Base-by-base conservation (phyloP, 306 rosid genomes). In the Pterocarpus macrocarpus region DNA sequence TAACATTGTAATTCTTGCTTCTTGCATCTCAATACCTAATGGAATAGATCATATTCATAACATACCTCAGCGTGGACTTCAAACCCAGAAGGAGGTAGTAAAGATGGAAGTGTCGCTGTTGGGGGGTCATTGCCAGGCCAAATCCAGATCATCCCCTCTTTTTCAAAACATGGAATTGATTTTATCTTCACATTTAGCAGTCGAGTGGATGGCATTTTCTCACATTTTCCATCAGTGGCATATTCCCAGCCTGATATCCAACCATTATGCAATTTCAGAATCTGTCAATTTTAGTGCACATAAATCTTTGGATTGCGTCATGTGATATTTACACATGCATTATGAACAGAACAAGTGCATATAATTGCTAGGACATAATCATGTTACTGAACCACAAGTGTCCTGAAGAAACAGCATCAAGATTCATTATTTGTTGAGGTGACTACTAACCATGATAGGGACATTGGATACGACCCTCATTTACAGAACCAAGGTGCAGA, bases 71-170 rank as follows among this genome's bases (percentile, higher is more conserved):
- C 99, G 64, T 93, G 99, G 84, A 96, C 2, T 85, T 86, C 88
- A 81, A 96, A 96, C 45, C 98, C 98, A 5, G 92, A 68, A 69
- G 99, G 99, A 75, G 99, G 98, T 78, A 88, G 81, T 84, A 96
- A 79, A 38, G 98, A 92, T 71, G 98, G 98, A 85, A 90, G 80
- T 5, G 86, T 80, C 16, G 90, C 86, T 4, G 89, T 64, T 8
- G 99, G 99, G 62, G 99, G 86, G 28, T 92, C 99, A 86, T 78
- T 86, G 68, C 99, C 99, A 7, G 99, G 99, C 99, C 99, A 96
- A 88, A 94, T 87, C 99, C 99, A 96, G 82, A 96, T 84, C 98
- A 96, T 90, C 69, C 99, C 97, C 58, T 96, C 99, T 65, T 92
- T 84, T 66, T 96, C 99, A 55, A 88, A 96, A 81, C 99, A 96